Conservation (phyloP, 164 flowering plant genomes). For the Vitis riparia region DNA sequence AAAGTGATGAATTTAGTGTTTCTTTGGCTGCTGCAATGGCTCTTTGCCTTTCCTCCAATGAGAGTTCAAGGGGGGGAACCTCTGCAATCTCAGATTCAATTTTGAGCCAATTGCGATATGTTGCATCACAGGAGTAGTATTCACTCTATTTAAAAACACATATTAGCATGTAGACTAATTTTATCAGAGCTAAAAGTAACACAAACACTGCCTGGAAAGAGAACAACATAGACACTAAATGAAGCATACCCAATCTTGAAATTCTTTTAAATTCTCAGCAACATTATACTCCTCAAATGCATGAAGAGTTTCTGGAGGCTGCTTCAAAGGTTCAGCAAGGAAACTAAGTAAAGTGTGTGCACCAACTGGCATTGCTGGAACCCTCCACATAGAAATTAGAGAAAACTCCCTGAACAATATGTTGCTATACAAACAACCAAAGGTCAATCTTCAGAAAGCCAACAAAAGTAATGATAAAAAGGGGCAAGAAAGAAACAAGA, state of each 20-base stretch:
- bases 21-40: constrained; percentile 71
- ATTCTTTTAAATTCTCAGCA: constrained; percentile 71
- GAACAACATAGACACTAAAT: neutral
- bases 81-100: constrained; percentile 73
- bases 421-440: constrained; percentile 52
- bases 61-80: constrained; percentile 57
- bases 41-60: constrained; percentile 76
- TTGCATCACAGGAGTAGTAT: constrained; percentile 95
- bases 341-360: constrained; percentile 84
- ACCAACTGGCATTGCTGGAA: constrained; percentile 87
- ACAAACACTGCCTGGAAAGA: constrained; percentile 4
- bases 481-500: neutral
- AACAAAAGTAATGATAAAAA: neutral
- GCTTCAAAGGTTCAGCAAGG: constrained; percentile 96
- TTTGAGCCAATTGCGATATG: constrained; percentile 92
- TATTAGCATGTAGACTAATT: neutral
- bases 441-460: constrained; percentile 1
- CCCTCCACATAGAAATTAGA: constrained; percentile 97
- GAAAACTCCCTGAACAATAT: constrained; percentile 91
- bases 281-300: constrained; percentile 54
- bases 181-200: neutral
- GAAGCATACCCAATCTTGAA: constrained; percentile 84
- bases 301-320: constrained; percentile 47
- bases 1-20: constrained; percentile 50
- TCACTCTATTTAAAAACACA: constrained; percentile 54